Base-by-base conservation (phyloP, 2,329 filamentous ascomycete genomes). In the Trichoderma sp. region DNA sequence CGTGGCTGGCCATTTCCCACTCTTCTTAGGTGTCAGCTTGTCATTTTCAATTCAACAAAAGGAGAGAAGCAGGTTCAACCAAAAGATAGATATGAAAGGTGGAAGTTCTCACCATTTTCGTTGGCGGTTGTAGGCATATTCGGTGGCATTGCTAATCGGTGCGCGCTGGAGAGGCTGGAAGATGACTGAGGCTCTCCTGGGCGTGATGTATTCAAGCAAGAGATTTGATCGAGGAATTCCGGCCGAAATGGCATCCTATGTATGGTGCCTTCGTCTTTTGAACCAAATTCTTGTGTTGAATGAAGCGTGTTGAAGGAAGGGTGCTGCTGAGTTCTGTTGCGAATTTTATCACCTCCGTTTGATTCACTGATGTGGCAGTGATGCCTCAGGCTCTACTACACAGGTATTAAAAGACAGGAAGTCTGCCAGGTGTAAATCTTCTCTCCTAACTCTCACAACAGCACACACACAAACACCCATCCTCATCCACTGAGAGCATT, bases 181-280 rank as follows among this genome's bases (percentile, higher is more conserved):
- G 55, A 4, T 58, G 55, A 5, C 9, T 17, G 23, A 28, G 53
- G 53, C 0, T 15, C 53, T 15, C 17, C 23, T 57, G 13, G 15
- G 15, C 2, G 13, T 28, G 55, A 32, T 30, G 3, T n/a, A 6
- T 58, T 30, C 13, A 3, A 1, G 1, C 3, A 1, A 43, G 39
- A n/a, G 8, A 4, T 43, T n/a, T n/a, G 17, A 4, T n/a, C 8
- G 1, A 30, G 8, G 1, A 58, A 9, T 0, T 3, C 0, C 4
- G 15, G 15, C 4, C 20, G 7, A 17, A 6, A 58, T 8, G 55
- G 8, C 15, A 3, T 7, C 5, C 12, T 30, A 58, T 58, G 55
- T 32, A 11, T 32, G 4, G 3, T 32, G 53, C 53, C 26, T 5
- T 57, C n/a, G n/a, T n/a, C n/a, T n/a, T n/a, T n/a, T n/a, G n/a